Evolutionary conservation across 1,139 yeast species (phyloP), one percentile per base, ranked within the genome.

Genomic region (Saccharomyces hybrid): DNA sequence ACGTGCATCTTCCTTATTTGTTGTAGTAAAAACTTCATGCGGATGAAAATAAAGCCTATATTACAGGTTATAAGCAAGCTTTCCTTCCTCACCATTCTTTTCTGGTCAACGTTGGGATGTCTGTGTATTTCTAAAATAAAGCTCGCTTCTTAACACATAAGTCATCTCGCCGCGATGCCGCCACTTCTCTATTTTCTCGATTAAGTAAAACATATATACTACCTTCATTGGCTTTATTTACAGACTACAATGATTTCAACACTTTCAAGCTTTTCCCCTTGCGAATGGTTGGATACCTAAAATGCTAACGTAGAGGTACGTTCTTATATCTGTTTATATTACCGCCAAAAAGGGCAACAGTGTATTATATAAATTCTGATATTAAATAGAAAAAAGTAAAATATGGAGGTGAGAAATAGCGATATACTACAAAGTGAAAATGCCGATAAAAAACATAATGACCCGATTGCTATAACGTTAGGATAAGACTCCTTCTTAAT

Each of bases 1-100:
- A 91, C 79, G 64, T 88, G 95, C 98, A 91, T 91, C 52, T 70
- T 79, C 64, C 88, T 69, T 9, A 55, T 48, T 53, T 55, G 60
- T 8, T 38, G 42, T 14, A 38, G 42, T 38, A 8, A 38, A 38
- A 38, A 14, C 23, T 38, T 38, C 42, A 38, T 38, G 3, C 13
- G 42, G n/a, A 38, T 19, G 23, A 38, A 14, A 38, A 16, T 19
- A 16, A 38, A 3, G 19, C 11, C 23, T 38, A 4, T 14, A 7
- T 11, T 16, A 8, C 19, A 38, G 25, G 23, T 16, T 14, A 38
- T 19, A 11, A 16, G 7, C 4, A 16, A 38, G 11, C 23, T 6
- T 38, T 3, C 42, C 23, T 19, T 19, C 16, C 13, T 14, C 8
- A 14, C 8, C 19, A n/a, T 14, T 38, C 3, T 7, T 34, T 34